Percentiles rank a stretch among this genome's conserved stretches.
phyloP scores from a whole-genome alignment of 495 filamentous ascomycete genomes.

The Lindgomyces ingoldianus region DNA sequence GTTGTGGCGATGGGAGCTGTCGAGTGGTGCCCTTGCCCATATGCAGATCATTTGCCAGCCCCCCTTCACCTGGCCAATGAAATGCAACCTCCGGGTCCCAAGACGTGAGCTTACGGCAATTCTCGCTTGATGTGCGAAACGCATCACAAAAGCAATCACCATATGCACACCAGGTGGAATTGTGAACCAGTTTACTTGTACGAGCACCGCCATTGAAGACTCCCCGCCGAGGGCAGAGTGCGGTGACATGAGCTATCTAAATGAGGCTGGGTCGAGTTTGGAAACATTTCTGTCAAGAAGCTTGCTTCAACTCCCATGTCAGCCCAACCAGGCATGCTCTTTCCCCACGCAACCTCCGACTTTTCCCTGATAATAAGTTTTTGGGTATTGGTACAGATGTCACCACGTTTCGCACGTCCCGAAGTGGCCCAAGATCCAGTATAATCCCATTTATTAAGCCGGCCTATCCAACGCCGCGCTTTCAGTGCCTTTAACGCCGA shows the following conservation, averaged over 20 bases:
- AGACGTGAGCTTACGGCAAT: no score
- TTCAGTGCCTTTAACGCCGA: background rate
- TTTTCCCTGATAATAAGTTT: background rate
- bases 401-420: slow-evolving; percentile 5
- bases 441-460: no score
- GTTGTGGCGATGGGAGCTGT: slow-evolving; percentile 24
- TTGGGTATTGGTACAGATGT: slow-evolving; percentile 6
- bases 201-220: background rate
- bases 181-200: background rate
- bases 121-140: background rate
- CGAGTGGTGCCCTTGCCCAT: background rate
- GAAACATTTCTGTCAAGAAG: slow-evolving; percentile 29
- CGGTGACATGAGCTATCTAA: background rate
- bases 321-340: background rate
- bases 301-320: slow-evolving; percentile 18
- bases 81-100: background rate
- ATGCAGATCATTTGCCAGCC: background rate
- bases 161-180: background rate
- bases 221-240: background rate
- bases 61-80: background rate
- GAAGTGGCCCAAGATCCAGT: no score
- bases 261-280: background rate
- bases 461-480: background rate
- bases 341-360: background rate
- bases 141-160: background rate